Conservation (phyloP, 2,329 filamentous ascomycete species). For the Gnomoniopsis sp. region DNA sequence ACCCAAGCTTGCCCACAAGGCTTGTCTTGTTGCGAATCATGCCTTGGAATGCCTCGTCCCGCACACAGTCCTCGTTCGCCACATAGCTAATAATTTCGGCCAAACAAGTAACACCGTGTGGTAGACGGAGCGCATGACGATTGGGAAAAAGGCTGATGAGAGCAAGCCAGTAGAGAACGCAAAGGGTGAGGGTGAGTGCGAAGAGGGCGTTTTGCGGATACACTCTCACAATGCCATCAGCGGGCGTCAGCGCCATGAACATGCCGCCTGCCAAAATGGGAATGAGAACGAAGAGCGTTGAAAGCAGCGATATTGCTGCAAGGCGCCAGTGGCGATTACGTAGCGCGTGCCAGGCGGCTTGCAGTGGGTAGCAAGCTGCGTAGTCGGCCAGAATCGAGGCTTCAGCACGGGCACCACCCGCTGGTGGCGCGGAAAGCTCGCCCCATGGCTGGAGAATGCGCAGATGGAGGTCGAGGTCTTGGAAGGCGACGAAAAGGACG, state of each 20-base stretch:
- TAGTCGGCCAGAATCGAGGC: constrained; percentile 69
- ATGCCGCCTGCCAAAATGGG: constrained; percentile 67
- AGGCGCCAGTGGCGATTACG: constrained; percentile 63
- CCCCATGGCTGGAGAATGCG: constrained; percentile 69
- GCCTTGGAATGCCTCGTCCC: constrained; percentile 70
- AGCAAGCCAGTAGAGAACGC: constrained; percentile 65
- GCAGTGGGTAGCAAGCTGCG: constrained; percentile 60
- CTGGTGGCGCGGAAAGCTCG: constrained; percentile 46
- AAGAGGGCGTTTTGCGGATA: constrained; percentile 71
- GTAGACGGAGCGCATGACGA: constrained; percentile 61
- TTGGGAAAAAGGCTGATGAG: constrained; percentile 60
- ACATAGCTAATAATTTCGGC: constrained; percentile 77
- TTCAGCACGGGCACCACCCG: constrained; percentile 59
- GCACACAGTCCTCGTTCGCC: constrained; percentile 66
- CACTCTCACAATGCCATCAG: constrained; percentile 54
- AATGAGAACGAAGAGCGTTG: constrained; percentile 57
- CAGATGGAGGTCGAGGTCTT: constrained; percentile 62
- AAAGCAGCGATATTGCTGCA: constrained; percentile 57
- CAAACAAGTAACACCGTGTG: constrained; percentile 69
- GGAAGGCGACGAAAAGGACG: constrained; percentile 63
- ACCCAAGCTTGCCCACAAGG: constrained; percentile 65
- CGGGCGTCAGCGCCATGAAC: constrained; percentile 69
- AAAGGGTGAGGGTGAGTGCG: constrained; percentile 68
- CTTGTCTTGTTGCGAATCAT: constrained; percentile 61
- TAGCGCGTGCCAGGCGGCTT: constrained; percentile 54